phyloP scores from a whole-genome alignment of 2,329 filamentous ascomycete genomes.

The Xylaria sp. region DNA sequence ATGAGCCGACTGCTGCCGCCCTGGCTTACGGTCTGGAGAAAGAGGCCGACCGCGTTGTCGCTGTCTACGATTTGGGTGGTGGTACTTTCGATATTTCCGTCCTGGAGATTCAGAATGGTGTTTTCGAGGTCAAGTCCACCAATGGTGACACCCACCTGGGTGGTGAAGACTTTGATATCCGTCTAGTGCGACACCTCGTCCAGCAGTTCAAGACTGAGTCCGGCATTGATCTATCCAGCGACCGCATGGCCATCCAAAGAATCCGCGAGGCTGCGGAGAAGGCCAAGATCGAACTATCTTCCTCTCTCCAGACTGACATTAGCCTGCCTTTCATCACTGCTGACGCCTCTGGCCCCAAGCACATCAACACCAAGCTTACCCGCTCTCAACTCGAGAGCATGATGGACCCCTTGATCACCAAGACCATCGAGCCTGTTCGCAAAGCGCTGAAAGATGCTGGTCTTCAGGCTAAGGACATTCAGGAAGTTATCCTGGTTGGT shows the following conservation, averaged over 20 bases:
- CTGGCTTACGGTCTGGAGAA: slow-evolving; percentile 97
- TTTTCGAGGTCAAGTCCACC: slow-evolving; percentile 99
- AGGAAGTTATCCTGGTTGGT: slow-evolving; percentile 97
- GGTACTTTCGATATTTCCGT: slow-evolving; percentile 99
- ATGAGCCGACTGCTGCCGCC: slow-evolving; percentile 96
- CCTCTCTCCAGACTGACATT: slow-evolving; percentile 94
- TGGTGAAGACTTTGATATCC: slow-evolving; percentile 98
- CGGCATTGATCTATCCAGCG: slow-evolving; percentile 85
- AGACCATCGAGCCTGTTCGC: slow-evolving; percentile 90
- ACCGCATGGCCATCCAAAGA: slow-evolving; percentile 99
- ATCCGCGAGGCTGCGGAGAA: slow-evolving; percentile 99
- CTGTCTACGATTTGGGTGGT: slow-evolving; percentile 97
- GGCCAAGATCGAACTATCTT: slow-evolving; percentile 98
- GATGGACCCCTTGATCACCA: slow-evolving; percentile 86
- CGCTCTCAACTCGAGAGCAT: slow-evolving; percentile 93
- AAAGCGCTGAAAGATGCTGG: slow-evolving; percentile 97
- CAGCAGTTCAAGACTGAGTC: slow-evolving; percentile 97
- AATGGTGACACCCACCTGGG: slow-evolving; percentile 98
- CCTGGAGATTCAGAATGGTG: slow-evolving; percentile 95
- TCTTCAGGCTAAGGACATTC: slow-evolving; percentile 90
- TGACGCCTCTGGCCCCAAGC: slow-evolving; percentile 93
- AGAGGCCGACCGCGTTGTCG: slow-evolving; percentile 87
- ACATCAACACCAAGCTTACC: slow-evolving; percentile 96
- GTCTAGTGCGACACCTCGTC: slow-evolving; percentile 91
- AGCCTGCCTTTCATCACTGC: slow-evolving; percentile 99